Conservation (phyloP, 108 stramenopile species). For the Fistulifera pelliculosa region DNA sequence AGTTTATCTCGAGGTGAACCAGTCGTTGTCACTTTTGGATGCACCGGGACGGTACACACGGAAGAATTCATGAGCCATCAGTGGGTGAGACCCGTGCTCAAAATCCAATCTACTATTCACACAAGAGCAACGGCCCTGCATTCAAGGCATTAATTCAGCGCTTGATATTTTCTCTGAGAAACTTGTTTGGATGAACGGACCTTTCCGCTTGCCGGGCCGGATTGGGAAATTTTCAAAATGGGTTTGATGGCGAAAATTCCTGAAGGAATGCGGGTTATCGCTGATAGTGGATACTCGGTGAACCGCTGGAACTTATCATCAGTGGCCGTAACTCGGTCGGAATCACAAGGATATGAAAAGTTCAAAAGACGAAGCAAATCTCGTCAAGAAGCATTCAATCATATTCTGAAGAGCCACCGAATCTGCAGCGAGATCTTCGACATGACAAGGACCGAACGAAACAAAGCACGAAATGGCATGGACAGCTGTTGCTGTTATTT, state of each 20-base stretch:
- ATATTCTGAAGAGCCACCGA: constrained; percentile 18
- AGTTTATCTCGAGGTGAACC: too few relatives aligned
- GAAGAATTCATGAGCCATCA: too few relatives aligned
- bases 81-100: neutral
- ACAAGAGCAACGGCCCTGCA: constrained; percentile 26
- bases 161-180: constrained; percentile 11
- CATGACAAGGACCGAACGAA: constrained; percentile 5
- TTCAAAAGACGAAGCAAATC: constrained; percentile 14
- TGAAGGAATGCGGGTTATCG: constrained; percentile 5
- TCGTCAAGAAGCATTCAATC: constrained; percentile 32
- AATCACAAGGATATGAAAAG: constrained; percentile 1
- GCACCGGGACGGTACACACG: too few relatives aligned
- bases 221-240: constrained; percentile 18
- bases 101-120: constrained; percentile 13
- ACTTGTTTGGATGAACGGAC: constrained; percentile 37
- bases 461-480: constrained; percentile 19
- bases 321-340: neutral
- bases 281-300: constrained; percentile 10
- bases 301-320: constrained; percentile 2
- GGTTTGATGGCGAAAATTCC: constrained; percentile 8
- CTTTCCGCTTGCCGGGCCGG: constrained; percentile 23
- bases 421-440: constrained; percentile 12
- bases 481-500: constrained; percentile 28
- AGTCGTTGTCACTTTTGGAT: too few relatives aligned
- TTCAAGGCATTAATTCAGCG: constrained; percentile 18